A percentile compares a stretch with the other conserved stretches of the same genome.
Conservation (phyloP, 768 basidiomycete genomes). For the Hypsizygus marmoreus region DNA sequence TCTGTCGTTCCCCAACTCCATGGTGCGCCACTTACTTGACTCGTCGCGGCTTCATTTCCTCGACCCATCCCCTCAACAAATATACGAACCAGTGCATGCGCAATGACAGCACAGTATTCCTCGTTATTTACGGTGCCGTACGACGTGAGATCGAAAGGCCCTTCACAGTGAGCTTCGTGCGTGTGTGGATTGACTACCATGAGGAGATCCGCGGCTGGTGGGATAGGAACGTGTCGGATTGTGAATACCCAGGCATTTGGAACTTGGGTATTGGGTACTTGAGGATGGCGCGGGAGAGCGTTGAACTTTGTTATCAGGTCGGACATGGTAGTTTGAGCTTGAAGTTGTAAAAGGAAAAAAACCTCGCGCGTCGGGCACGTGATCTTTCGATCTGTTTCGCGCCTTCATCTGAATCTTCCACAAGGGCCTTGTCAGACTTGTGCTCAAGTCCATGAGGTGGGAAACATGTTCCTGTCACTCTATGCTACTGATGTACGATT, state of each 20-base stretch:
- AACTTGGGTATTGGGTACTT: not conserved
- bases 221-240: conserved; percentile 12
- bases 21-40: conserved; percentile 1
- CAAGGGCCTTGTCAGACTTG: no score
- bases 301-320: conserved; percentile 30
- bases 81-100: conserved; percentile 2
- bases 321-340: conserved; percentile 1
- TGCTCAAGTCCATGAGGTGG: no score
- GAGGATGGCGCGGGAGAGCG: conserved; percentile 2
- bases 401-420: no score
- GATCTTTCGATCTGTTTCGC: no score
- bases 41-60: not conserved
- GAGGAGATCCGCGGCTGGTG: conserved; percentile 11
- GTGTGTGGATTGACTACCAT: conserved; percentile 14
- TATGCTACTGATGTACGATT: no score
- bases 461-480: no score
- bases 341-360: not conserved
- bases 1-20: conserved; percentile 14
- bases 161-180: conserved; percentile 13
- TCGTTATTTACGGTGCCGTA: not conserved
- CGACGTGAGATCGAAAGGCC: conserved; percentile 10
- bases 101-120: not conserved
- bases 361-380: no score
- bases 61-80: conserved; percentile 10
- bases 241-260: conserved; percentile 15